Base-by-base conservation (phyloP, 352 stramenopile genomes). In the Lagenidium sp. region DNA sequence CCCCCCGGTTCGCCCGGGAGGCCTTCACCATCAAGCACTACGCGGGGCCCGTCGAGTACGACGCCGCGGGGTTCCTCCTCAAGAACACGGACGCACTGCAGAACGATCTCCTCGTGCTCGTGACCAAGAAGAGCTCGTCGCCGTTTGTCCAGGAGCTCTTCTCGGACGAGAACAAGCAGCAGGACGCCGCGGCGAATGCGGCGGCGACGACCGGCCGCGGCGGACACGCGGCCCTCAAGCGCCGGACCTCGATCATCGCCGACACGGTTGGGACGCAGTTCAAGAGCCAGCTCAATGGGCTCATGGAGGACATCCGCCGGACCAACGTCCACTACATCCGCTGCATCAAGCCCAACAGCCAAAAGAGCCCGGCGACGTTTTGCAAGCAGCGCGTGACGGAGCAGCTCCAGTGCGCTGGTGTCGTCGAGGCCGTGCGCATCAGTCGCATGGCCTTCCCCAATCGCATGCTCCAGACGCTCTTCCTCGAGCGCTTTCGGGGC, bases 311-410 rank as follows among this genome's bases (percentile, higher is more conserved):
- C 49, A 90, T 99, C 48, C 86, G 96, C 41, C 80, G 75, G 29
- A 98, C 94, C 2, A 86, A 98, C 47, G 93, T 97, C 20, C 96
- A 99, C 60, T 99, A 99, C 69, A 96, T 99, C 53, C 82, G 96
- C 25, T 99, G 97, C 65, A 95, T 99, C 53, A 99, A 99, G 68
- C 95, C 97, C 0, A 99, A 99, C 61, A 84, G 96, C 56, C 80
- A 95, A 31, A 96, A 98, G 59, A 97, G 96, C 44, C 44, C 79
- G 34, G 23, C 59, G 12, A 42, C 83, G 12, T 92, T 98, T 55
- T 92, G 91, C 54, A 81, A 97, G 47, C 64, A 87, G 32, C 71
- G 93, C 41, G 80, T 98, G 8, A 96, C 95, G 5, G 90, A 99
- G 62, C 96, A 99, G 78, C 60, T 98, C 10, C 77, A 85, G 50